Evolutionary conservation across 352 stramenopile genomes (phyloP), one percentile per base, ranked within the genome.

Genomic region (Globisporangium cederbergense): DNA sequence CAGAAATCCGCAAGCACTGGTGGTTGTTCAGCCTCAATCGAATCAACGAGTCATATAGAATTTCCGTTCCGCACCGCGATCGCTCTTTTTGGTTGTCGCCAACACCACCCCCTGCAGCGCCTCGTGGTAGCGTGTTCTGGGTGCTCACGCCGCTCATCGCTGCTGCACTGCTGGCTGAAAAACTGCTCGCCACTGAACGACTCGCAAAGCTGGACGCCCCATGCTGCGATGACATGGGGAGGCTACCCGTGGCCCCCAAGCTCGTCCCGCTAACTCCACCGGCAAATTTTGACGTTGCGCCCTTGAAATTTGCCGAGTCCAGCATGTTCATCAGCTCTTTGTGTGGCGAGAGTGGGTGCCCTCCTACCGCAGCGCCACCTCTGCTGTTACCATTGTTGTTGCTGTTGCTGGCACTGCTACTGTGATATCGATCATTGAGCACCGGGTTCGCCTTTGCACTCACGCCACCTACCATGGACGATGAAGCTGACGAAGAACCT

Each of bases 21-120:
- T 83, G 81, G 69, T 86, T 92, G 62, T 83, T 83, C 20, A 94
- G 72, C 20, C 81, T 74, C n/a, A 94, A 53, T 0, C 83, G 74
- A 46, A 94, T 73, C 2, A 80, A 73, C 28, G 81, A 78, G 64
- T 92, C 83, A 62, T 89, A 94, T 9, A 85, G 72, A 20, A 94
- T 90, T 50, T 89, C 81, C 0, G 82, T 75, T 0, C 85, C 85
- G 65, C 85, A 92, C 22, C 74, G 77, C 4, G 81, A 89, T 11
- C 78, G 75, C 53, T 93, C 79, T 38, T 68, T 74, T 2, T 73
- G 60, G 34, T 88, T 74, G 43, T 88, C 78, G 67, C 54, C 36
- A 1, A 36, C 32, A 14, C 36, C 18, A 57, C 49, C 20, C 50
- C 54, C 20, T 71, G 50, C 8, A 20, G 36, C 14, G 10, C 54